These are phyloP conservation scores for Fusarium verticillioides DNA, from an alignment of 2,329 filamentous ascomycete species.

Conservation along the genomic window DNA sequence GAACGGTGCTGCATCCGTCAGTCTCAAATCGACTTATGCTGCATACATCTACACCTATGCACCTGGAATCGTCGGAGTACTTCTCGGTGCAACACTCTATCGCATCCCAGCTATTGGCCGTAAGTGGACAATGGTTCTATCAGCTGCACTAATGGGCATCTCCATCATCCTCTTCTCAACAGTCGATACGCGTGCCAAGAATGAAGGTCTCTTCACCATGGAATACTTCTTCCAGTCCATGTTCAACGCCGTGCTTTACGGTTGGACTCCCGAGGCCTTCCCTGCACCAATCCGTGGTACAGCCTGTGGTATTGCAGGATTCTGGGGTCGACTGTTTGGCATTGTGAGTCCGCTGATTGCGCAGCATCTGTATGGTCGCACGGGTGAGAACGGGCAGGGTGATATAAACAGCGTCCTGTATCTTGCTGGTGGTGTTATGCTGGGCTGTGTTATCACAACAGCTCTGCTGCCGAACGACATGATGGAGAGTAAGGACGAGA, in stretches of 20 bases:
- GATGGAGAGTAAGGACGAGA: constrained; percentile 50
- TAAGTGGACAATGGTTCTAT: constrained; percentile 58
- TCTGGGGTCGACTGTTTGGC: constrained; percentile 68
- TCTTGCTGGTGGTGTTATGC: constrained; percentile 64
- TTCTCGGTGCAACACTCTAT: constrained; percentile 57
- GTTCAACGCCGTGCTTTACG: constrained; percentile 52
- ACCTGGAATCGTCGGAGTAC: constrained; percentile 62
- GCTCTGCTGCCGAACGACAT: constrained; percentile 56
- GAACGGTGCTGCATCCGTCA: constrained; percentile 57
- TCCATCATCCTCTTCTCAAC: constrained; percentile 60
- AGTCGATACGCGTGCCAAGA: constrained; percentile 52
- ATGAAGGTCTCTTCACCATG: constrained; percentile 54
- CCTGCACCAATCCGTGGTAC: constrained; percentile 65
- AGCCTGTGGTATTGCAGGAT: constrained; percentile 66
- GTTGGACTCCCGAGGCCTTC: constrained; percentile 67
- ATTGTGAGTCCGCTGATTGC: constrained; percentile 68
- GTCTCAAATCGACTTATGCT: constrained; percentile 60
- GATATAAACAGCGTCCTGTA: constrained; percentile 64
- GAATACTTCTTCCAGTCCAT: constrained; percentile 60
- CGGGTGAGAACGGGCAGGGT: constrained; percentile 43
- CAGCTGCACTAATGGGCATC: constrained; percentile 56
- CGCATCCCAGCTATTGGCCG: constrained; percentile 53
- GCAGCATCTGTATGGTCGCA: constrained; percentile 54
- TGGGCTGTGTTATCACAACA: constrained; percentile 64
- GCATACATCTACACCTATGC: constrained; percentile 66